Conservation (phyloP, 2,329 filamentous ascomycete genomes). For the Colletotrichum endophyticum region DNA sequence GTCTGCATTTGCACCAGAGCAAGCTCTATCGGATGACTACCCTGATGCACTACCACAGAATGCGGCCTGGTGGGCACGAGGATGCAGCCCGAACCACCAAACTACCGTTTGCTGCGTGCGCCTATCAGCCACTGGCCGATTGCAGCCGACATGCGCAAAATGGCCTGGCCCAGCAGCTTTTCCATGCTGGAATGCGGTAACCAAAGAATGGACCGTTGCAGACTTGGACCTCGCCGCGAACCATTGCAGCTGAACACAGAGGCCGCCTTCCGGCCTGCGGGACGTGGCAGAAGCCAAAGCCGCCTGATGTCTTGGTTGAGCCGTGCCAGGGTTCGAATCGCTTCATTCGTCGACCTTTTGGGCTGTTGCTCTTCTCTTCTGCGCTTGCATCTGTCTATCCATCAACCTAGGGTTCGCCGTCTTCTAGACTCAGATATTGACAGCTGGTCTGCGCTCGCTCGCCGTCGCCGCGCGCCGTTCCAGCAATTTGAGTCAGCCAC, state of each 20-base stretch:
- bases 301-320: neutral
- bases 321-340: neutral
- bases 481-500: neutral
- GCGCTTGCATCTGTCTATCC: neutral
- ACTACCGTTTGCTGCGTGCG: neutral
- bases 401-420: neutral
- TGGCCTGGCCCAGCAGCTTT: neutral
- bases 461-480: neutral
- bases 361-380: neutral
- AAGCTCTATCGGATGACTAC: neutral
- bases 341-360: neutral
- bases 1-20: neutral
- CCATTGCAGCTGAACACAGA: neutral
- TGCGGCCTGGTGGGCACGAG: neutral
- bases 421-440: neutral
- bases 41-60: neutral
- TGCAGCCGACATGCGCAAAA: neutral
- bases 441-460: neutral
- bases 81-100: neutral
- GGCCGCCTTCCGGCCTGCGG: neutral
- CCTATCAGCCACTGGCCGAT: neutral
- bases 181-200: neutral
- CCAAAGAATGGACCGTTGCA: slow-evolving; percentile 17
- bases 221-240: neutral
- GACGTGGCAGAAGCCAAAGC: neutral